phyloP scores from a whole-genome alignment of 345 rosid genomes.

The Chamaenerion angustifolium region DNA sequence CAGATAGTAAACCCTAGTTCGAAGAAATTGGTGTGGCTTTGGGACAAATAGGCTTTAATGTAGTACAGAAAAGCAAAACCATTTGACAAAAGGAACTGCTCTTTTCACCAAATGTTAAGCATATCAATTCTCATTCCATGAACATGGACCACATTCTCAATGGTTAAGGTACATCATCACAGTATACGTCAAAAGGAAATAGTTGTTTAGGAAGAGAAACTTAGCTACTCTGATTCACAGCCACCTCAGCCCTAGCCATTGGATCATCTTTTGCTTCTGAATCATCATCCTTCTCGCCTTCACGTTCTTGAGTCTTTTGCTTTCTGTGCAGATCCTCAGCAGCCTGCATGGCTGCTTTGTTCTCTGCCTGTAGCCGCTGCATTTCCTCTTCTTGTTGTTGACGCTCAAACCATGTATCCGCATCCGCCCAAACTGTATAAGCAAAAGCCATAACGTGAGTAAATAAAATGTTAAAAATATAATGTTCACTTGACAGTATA shows the following conservation, averaged over 20 bases:
- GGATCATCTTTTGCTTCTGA: slow-evolving; percentile 51
- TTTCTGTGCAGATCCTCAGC: slow-evolving; percentile 90
- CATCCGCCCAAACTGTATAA: slow-evolving; percentile 90
- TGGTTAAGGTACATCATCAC: too few species aligned
- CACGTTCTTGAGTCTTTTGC: slow-evolving; percentile 63
- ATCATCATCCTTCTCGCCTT: slow-evolving; percentile 90
- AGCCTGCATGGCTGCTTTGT: slow-evolving; percentile 66
- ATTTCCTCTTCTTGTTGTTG: slow-evolving; percentile 91
- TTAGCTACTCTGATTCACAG: slow-evolving; percentile 17
- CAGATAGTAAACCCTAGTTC: slow-evolving; percentile 47
- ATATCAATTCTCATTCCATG: too few species aligned
- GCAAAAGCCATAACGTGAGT: background rate
- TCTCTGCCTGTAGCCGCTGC: slow-evolving; percentile 68
- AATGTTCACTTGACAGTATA: too few species aligned
- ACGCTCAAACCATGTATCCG: slow-evolving; percentile 96
- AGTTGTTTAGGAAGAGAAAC: background rate
- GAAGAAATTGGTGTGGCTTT: slow-evolving; percentile 70
- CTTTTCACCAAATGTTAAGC: too few species aligned
- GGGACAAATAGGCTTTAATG: slow-evolving; percentile 53
- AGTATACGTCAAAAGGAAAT: background rate
- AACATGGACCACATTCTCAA: too few species aligned
- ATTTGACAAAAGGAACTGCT: too few species aligned
- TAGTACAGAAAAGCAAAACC: too few species aligned
- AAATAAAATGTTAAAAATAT: background rate
- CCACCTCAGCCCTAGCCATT: slow-evolving; percentile 72